These are phyloP conservation scores for Myxozyma udenii DNA, from an alignment of 805 yeast species.

Conservation along the genomic window DNA sequence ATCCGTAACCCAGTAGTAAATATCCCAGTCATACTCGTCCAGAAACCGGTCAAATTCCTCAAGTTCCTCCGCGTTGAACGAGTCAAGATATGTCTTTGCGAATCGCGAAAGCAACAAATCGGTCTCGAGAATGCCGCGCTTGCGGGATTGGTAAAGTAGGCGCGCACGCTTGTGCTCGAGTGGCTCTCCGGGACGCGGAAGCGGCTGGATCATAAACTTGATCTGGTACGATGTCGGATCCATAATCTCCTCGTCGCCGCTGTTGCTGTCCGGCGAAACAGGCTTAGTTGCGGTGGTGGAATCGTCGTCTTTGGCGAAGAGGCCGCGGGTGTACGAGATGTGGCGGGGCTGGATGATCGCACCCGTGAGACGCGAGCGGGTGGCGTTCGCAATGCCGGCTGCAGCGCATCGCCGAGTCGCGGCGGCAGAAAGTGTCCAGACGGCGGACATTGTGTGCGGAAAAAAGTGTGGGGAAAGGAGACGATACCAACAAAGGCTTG, in stretches of 20 bases:
- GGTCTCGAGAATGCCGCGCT: constrained; percentile 92
- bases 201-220: constrained; percentile 70
- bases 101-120: constrained; percentile 82
- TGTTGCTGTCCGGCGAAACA: no score
- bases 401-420: no score
- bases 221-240: constrained; percentile 34
- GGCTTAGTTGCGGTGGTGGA: no score
- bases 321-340: no score
- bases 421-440: no score
- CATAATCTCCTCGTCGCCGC: background rate
- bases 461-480: no score
- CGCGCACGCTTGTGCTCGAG: constrained; percentile 79
- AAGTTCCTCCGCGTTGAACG: constrained; percentile 60
- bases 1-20: constrained; percentile 94
- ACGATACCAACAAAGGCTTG: no score
- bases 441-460: no score
- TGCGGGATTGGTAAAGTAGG: constrained; percentile 83
- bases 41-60: constrained; percentile 69
- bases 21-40: constrained; percentile 98
- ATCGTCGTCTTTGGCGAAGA: no score
- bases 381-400: no score
- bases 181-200: constrained; percentile 70
- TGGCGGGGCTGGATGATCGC: no score
- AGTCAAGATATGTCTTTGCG: constrained; percentile 67
- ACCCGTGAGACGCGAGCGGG: no score